Evolutionary conservation across 495 filamentous ascomycete species (phyloP).

Genomic region (Neurospora discreta): DNA sequence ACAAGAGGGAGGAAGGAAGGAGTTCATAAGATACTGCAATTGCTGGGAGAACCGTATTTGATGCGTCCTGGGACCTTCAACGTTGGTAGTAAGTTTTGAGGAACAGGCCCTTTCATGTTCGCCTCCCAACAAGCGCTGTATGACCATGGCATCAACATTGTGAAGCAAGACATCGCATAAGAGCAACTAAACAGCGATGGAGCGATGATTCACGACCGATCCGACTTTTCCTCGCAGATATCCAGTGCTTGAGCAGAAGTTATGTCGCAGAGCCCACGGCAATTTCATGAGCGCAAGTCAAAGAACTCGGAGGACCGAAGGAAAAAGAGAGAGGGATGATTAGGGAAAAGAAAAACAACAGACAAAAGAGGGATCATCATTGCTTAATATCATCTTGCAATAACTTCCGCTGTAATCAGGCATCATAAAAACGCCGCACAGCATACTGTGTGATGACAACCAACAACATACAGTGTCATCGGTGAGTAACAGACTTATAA

Average conservation of each 20-base stretch:
- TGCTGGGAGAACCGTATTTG: background rate
- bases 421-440: background rate
- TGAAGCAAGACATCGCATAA: background rate
- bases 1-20: background rate
- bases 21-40: background rate
- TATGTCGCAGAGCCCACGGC: background rate
- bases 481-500: background rate
- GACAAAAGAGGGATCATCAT: background rate
- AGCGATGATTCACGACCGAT: background rate
- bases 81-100: background rate
- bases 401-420: background rate
- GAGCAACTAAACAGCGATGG: background rate
- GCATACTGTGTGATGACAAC: background rate
- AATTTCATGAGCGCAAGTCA: background rate
- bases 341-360: background rate
- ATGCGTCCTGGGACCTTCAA: background rate
- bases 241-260: background rate
- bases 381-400: background rate
- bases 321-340: background rate
- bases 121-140: background rate
- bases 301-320: background rate
- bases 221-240: background rate
- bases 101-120: background rate
- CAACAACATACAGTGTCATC: background rate
- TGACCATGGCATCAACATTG: background rate